phyloP scores from a whole-genome alignment of 495 filamentous ascomycete genomes.

The Penicillium flavigenum region DNA sequence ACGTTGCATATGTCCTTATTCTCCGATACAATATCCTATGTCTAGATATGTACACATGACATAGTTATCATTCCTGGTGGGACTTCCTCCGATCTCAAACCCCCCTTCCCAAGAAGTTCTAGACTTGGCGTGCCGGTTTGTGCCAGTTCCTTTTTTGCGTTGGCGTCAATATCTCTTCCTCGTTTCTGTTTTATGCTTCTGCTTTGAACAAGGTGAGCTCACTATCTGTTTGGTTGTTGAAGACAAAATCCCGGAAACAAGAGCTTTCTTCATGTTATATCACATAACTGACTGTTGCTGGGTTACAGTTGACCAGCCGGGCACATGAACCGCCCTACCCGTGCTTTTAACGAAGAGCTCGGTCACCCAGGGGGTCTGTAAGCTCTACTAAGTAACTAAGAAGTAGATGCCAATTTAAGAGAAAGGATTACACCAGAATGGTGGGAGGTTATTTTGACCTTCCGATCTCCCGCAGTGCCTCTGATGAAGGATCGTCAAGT shows the following conservation, averaged over 20 bases:
- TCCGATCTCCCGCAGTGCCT: slow-evolving; percentile 34
- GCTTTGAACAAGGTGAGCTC: slow-evolving; percentile 5
- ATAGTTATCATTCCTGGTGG: slow-evolving; percentile 27
- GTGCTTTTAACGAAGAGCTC: slow-evolving; percentile 2
- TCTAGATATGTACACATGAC: slow-evolving; percentile 23
- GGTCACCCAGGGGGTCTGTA: slow-evolving; percentile 12
- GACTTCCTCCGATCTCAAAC: slow-evolving; percentile 14
- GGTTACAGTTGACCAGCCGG: slow-evolving; percentile 19
- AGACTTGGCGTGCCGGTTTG: slow-evolving; percentile 1
- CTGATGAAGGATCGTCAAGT: slow-evolving; percentile 32
- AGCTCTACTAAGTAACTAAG: slow-evolving; percentile 15
- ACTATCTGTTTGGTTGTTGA: neutral
- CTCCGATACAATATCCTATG: slow-evolving; percentile 2
- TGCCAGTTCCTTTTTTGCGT: neutral
- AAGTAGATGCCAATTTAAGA: neutral
- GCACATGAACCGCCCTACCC: slow-evolving; percentile 7
- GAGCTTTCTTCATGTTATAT: slow-evolving; percentile 10
- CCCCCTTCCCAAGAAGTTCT: slow-evolving; percentile 1
- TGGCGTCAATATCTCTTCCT: slow-evolving; percentile 7
- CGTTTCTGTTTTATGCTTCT: neutral
- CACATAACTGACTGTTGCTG: slow-evolving; percentile 35
- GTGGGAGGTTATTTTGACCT: slow-evolving; percentile 45
- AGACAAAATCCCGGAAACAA: neutral
- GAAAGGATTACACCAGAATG: slow-evolving; percentile 30
- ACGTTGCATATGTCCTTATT: slow-evolving; percentile 11